Evolutionary conservation across 495 filamentous ascomycete genomes (phyloP), one percentile per base, ranked within the genome.

Genomic region (Jackrogersella minutella): DNA sequence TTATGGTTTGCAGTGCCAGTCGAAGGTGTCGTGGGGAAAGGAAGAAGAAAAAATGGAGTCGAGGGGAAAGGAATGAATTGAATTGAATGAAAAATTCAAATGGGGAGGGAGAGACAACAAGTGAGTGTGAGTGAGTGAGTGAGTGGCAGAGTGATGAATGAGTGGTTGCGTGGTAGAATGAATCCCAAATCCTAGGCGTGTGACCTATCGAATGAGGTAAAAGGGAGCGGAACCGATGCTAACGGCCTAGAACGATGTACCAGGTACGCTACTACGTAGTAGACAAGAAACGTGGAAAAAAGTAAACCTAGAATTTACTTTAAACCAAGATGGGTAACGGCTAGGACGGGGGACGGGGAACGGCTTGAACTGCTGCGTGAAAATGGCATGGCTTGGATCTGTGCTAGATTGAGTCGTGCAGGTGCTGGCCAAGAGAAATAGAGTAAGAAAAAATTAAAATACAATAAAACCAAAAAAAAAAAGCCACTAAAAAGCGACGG

Each of bases 161-260:
- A 30, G 26, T 30, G n/a, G n/a, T n/a, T 51, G 34, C 28, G 22
- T 24, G 51, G 19, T 43, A n/a, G 37, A 44, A 60, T 37, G 63
- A 56, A 63, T 55, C 58, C 37, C 59, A 51, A 57, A 3, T 7
- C 50, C 47, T 36, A 46, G 30, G 44, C 57, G 56, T 61, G 57
- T 69, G 66, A 65, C 61, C 37, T 61, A 30, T 62, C 31, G 36
- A 56, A 59, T 22, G 24, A 54, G 59, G 53, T 49, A 58, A 64
- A 55, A 54, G 13, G 14, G 33, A 39, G 40, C 24, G 49, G 56
- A 60, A 50, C 28, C 39, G 30, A 36, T 53, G 28, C 31, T 53
- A 54, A 63, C 9, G 62, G 40, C 24, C 26, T 21, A 10, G 24
- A 26, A 13, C 13, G 19, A 41, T 26, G 46, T 47, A 34, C 34